These are phyloP conservation scores for Leccinum subtestaceum DNA, from an alignment of 768 basidiomycete genomes.

Conservation along the genomic window DNA sequence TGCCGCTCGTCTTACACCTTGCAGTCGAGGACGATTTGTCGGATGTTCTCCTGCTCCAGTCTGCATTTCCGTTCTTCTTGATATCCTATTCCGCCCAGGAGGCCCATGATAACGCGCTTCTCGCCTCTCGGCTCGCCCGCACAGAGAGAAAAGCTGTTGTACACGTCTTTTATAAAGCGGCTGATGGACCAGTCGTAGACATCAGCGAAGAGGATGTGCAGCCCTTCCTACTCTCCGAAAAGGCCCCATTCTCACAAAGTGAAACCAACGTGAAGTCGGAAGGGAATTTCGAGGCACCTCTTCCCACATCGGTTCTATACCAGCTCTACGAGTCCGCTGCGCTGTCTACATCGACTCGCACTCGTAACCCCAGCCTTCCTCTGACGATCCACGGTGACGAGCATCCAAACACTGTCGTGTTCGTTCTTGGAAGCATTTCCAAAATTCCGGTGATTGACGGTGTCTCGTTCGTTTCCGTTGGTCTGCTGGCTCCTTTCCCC, in stretches of 20 bases:
- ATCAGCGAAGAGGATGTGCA: slow-evolving; percentile 57
- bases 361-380: slow-evolving; percentile 60
- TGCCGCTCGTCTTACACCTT: slow-evolving; percentile 71
- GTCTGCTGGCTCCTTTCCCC: slow-evolving; percentile 68
- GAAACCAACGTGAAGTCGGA: slow-evolving; percentile 28
- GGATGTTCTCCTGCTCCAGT: slow-evolving; percentile 71
- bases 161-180: slow-evolving; percentile 68
- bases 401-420: slow-evolving; percentile 63
- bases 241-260: slow-evolving; percentile 25
- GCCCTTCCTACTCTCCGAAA: slow-evolving; percentile 56
- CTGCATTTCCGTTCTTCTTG: slow-evolving; percentile 78
- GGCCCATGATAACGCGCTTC: slow-evolving; percentile 86
- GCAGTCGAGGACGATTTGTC: slow-evolving; percentile 65
- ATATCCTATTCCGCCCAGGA: slow-evolving; percentile 75
- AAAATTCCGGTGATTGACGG: slow-evolving; percentile 48
- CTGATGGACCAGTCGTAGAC: slow-evolving; percentile 43
- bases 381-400: slow-evolving; percentile 49
- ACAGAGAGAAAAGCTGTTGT: slow-evolving; percentile 73
- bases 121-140: slow-evolving; percentile 78
- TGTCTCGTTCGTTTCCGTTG: slow-evolving; percentile 60
- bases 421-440: slow-evolving; percentile 60
- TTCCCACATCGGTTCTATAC: slow-evolving; percentile 34
- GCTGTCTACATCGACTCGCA: slow-evolving; percentile 58
- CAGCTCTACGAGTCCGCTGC: slow-evolving; percentile 68
- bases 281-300: background rate